These are phyloP conservation scores for Parsonsia alboflavescens DNA, from an alignment of 257 asterid species.

Conservation along the genomic window DNA sequence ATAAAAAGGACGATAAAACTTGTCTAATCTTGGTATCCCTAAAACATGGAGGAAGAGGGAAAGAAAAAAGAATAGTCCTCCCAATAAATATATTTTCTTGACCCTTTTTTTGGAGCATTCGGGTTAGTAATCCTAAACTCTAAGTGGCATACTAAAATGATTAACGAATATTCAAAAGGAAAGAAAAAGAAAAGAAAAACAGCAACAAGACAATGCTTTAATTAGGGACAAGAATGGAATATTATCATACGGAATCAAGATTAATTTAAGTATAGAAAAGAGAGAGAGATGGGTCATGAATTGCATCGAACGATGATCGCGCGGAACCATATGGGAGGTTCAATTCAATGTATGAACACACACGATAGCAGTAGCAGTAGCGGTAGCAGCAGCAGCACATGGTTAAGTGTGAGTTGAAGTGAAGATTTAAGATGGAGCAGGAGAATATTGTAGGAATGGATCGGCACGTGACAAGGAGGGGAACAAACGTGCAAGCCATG, in stretches of 20 bases:
- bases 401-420: neutral
- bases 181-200: neutral
- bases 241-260: neutral
- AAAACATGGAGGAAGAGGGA: neutral
- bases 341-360: slow-evolving; percentile 30
- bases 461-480: slow-evolving; percentile 51
- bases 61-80: neutral
- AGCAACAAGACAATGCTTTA: slow-evolving; percentile 24
- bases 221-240: slow-evolving; percentile 7
- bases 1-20: neutral
- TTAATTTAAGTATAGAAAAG: neutral
- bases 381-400: neutral
- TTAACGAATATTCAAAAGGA: neutral
- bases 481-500: slow-evolving; percentile 60
- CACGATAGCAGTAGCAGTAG: neutral
- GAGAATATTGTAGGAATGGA: slow-evolving; percentile 23
- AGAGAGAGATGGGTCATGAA: slow-evolving; percentile 2
- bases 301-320: neutral
- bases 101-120: neutral
- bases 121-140: neutral
- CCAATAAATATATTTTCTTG: neutral
- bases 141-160: neutral
- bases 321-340: slow-evolving; percentile 21
- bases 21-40: neutral
- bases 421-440: slow-evolving; percentile 18